Evolutionary conservation across 1,284 basidiomycete genomes (phyloP), one percentile per base, ranked within the genome.

Genomic region (Malassezia pachydermatis): DNA sequence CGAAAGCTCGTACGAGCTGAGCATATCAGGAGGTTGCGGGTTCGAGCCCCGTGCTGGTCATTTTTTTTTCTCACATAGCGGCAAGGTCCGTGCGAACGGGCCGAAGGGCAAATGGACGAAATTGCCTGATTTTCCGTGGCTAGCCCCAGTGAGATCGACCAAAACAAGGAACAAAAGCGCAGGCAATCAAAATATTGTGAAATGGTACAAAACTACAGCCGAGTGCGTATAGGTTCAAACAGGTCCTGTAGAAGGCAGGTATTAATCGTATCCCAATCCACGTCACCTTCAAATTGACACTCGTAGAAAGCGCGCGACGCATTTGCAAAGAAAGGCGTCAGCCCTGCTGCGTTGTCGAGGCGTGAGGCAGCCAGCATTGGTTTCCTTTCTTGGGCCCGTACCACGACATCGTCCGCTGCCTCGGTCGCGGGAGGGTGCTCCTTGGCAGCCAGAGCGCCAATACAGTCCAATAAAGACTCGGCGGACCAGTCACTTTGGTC

Each of bases 401-500:
- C n/a, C 8, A 28, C 13, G 4, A 16, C 7, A 9, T 20, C 25
- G 13, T 22, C 48, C 4, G 22, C 22, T 14, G 16, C 20, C 10
- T 27, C 8, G 8, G 33, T 20, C 4, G 24, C 14, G 3, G 16
- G 16, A 1, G n/a, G 24, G 23, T 19, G n/a, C 5, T 45, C 37
- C 24, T 40, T 28, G 5, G 27, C 33, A 2, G 38, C 27, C 2
- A 43, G 27, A 6, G 24, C 19, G n/a, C 35, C 48, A 16, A 52
- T 40, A 14, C 39, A 29, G 70, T 98, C 92, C 70, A 96, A 79
- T 74, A 96, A 81, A 1, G 88, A 84, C 56, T 86, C 84, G 1
- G 90, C 84, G 37, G 76, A 75, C 80, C 84, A 89, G 36, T 82
- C 78, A 57, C 89, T 83, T 0, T 86, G 83, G 7, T 83, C 83